Conservation (phyloP, 1,284 basidiomycete species). For the Pseudozyma hubeiensis region DNA sequence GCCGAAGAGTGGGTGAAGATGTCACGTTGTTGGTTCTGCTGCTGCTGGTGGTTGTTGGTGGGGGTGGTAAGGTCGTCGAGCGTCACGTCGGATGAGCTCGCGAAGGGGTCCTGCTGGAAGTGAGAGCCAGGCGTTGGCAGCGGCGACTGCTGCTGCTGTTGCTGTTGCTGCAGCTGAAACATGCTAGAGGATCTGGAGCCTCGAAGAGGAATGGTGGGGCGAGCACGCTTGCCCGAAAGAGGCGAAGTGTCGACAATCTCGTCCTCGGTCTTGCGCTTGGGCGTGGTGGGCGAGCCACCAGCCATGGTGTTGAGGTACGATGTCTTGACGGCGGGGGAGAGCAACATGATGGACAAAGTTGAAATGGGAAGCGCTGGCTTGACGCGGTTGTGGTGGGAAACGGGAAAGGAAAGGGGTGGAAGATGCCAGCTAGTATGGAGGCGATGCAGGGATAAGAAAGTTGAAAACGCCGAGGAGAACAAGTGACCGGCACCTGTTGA, state of each 20-base stretch:
- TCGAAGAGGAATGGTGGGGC: slow-evolving; percentile 38
- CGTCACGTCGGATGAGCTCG: slow-evolving; percentile 46
- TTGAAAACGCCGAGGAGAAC: not conserved
- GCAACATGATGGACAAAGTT: slow-evolving; percentile 27
- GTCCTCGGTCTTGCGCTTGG: slow-evolving; percentile 44
- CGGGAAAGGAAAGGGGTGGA: not conserved
- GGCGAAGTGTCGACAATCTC: slow-evolving; percentile 33
- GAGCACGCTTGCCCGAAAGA: slow-evolving; percentile 43
- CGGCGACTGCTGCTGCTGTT: slow-evolving; percentile 13
- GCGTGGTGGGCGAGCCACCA: slow-evolving; percentile 31
- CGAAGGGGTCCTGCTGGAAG: slow-evolving; percentile 20
- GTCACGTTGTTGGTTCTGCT: slow-evolving; percentile 29
- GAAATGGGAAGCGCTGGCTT: not conserved
- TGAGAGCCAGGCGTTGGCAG: slow-evolving; percentile 8
- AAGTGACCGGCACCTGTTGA: slow-evolving; percentile 24
- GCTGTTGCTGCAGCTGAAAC: slow-evolving; percentile 18
- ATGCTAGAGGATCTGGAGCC: slow-evolving; percentile 26
- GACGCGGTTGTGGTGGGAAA: not conserved
- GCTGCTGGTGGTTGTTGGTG: not conserved
- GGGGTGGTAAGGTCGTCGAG: slow-evolving; percentile 30
- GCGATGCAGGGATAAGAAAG: not conserved
- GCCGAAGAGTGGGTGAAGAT: slow-evolving; percentile 43
- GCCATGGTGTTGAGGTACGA: slow-evolving; percentile 53
- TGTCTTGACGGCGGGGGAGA: slow-evolving; percentile 51
- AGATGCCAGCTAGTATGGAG: not conserved